These are phyloP conservation scores for Ascochyta koolunga DNA, from an alignment of 2,329 filamentous ascomycete species.

Conservation along the genomic window DNA sequence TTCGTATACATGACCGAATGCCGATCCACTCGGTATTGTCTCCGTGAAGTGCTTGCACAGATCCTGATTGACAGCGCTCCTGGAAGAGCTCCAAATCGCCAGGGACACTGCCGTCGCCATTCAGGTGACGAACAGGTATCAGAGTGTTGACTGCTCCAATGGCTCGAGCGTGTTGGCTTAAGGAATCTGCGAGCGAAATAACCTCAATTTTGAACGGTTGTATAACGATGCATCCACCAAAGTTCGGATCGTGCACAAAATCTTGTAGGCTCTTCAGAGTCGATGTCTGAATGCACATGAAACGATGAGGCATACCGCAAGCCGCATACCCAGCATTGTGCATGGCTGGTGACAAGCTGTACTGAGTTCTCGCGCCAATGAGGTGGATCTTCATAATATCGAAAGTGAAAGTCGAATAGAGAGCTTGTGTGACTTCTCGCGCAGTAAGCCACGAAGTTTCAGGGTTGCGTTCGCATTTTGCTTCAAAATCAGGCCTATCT, in stretches of 20 bases:
- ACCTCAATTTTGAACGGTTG: slow-evolving; percentile 78
- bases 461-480: slow-evolving; percentile 41
- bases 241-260: slow-evolving; percentile 68
- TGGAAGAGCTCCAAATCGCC: slow-evolving; percentile 59
- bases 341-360: slow-evolving; percentile 79
- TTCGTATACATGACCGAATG: slow-evolving; percentile 73
- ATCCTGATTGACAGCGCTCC: slow-evolving; percentile 68
- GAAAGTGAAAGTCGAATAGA: slow-evolving; percentile 70
- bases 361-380: slow-evolving; percentile 73
- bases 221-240: slow-evolving; percentile 74
- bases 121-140: slow-evolving; percentile 69
- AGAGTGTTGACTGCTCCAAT: slow-evolving; percentile 80
- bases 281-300: slow-evolving; percentile 67
- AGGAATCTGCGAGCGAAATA: slow-evolving; percentile 66
- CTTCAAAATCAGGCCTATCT: slow-evolving; percentile 37
- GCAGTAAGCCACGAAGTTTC: slow-evolving; percentile 63
- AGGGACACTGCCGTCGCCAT: slow-evolving; percentile 63
- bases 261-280: slow-evolving; percentile 68
- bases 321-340: slow-evolving; percentile 72
- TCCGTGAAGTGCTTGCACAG: slow-evolving; percentile 72
- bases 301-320: slow-evolving; percentile 72
- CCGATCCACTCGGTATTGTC: slow-evolving; percentile 86
- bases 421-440: slow-evolving; percentile 66
- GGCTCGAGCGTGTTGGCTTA: slow-evolving; percentile 74
- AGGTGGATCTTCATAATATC: slow-evolving; percentile 76